Base-by-base conservation (phyloP, 2,329 filamentous ascomycete species). In the Hypomyces rosellus region DNA sequence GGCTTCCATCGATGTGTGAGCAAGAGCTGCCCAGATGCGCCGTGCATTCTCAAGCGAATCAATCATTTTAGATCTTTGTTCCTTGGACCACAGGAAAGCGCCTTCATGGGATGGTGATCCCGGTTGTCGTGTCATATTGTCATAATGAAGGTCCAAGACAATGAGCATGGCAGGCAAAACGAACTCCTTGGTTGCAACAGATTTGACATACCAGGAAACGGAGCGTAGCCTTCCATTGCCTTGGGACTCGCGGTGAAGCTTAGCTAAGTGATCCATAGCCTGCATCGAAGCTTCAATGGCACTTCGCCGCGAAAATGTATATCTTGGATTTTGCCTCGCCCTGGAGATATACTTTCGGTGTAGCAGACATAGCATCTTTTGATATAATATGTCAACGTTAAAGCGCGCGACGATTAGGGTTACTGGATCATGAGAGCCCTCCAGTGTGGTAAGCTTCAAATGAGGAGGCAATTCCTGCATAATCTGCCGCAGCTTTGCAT, bases 241-340 rank as follows among this genome's bases (percentile, higher is more conserved):
- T 57, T 86, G 81, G 3, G 85, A 85, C 65, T 96, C 90, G 25
- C 78, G 73, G 62, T 92, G 78, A 13, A 96, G 74, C 14, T 85
- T 86, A 34, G 81, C 77, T 62, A 97, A 83, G 58, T 92, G 88
- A 20, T 80, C 76, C 38, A 99, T 75, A 44, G 95, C 83, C 57
- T 86, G 84, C 75, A 96, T 77, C 0, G 90, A 89, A 1, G 91
- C 88, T 61, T 96, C 89, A 38, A 97, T 85, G 55, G 89, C 93
- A 18, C 84, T 86, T 38, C 85, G 83, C 30, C 92, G 81, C 3
- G 90, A 96, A 62, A 93, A 89, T 8, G 84, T 81, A 62, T 95
- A 97, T 8, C 90, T 80, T 9, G 86, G 75, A 59, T 92, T 93
- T 52, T 87, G 81, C 44, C 87, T 77, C 5, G 90, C 88, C 52